Percentiles rank a stretch among this genome's conserved stretches.
phyloP scores from a whole-genome alignment of 2,329 filamentous ascomycete genomes.

The Stylonectria norvegica region DNA sequence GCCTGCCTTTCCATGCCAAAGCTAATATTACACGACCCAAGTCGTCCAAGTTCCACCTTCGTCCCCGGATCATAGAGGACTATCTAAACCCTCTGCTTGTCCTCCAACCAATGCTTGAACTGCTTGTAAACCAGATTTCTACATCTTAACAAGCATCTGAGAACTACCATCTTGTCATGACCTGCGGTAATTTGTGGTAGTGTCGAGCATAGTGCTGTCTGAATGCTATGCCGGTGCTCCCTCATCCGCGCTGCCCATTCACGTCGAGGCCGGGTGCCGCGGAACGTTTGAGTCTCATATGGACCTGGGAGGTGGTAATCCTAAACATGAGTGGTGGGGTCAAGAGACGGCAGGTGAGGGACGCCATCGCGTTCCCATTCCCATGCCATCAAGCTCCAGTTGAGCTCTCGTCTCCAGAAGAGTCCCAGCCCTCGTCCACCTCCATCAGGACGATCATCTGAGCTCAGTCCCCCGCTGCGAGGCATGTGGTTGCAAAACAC shows the following conservation, averaged over 20 bases:
- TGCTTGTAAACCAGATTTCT: conserved; percentile 20
- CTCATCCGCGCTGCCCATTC: conserved; percentile 4
- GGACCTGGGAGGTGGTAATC: conserved; percentile 41
- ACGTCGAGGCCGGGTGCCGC: conserved; percentile 11
- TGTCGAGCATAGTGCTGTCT: conserved; percentile 13
- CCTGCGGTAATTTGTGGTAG: conserved; percentile 4
- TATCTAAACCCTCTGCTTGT: conserved; percentile 50
- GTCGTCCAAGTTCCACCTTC: conserved; percentile 16
- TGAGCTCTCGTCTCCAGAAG: conserved; percentile 73
- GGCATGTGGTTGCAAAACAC: conserved; percentile 79
- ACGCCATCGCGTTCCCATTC: conserved; percentile 59
- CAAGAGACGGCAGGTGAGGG: conserved; percentile 38
- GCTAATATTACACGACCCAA: conserved; percentile 21
- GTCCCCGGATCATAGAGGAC: conserved; percentile 38
- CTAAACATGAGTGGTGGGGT: conserved; percentile 50
- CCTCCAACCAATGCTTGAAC: conserved; percentile 30
- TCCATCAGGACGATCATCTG: conserved; percentile 62
- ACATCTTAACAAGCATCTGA: conserved; percentile 10
- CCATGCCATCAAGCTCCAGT: conserved; percentile 83
- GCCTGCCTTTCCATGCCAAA: conserved; percentile 21
- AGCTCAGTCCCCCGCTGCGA: conserved; percentile 76
- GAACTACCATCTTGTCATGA: conserved; percentile 9
- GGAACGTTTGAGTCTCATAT: conserved; percentile 31
- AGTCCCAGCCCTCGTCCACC: conserved; percentile 62
- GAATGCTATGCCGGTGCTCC: conserved; percentile 13